Percentiles rank a stretch among this genome's conserved stretches.
These are phyloP conservation scores for Batkoa obscura DNA, from an alignment of 371 early-diverging fungal genomes.

Conservation along the genomic window DNA sequence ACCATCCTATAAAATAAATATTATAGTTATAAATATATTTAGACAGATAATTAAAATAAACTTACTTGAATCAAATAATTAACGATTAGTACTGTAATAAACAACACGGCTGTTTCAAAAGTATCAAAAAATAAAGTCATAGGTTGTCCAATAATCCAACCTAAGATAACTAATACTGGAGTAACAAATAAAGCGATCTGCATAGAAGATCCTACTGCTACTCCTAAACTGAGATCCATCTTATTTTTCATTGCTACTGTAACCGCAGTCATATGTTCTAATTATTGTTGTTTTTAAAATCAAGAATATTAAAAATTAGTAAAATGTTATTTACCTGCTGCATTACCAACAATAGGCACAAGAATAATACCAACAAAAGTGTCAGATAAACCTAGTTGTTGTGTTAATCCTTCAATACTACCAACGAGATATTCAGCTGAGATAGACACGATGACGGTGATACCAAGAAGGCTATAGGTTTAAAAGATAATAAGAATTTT, in stretches of 20 bases:
- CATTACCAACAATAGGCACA: constrained; percentile 68
- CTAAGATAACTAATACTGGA: constrained; percentile 66
- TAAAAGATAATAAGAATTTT: constrained; percentile 11
- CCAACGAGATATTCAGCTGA: constrained; percentile 66
- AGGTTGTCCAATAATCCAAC: constrained; percentile 58
- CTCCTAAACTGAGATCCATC: constrained; percentile 71
- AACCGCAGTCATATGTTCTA: constrained; percentile 57
- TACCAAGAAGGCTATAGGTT: constrained; percentile 19
- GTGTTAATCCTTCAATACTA: constrained; percentile 50
- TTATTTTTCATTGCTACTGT: constrained; percentile 66
- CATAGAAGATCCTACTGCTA: constrained; percentile 78
- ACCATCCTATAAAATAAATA: constrained; percentile 23
- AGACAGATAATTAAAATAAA: not conserved
- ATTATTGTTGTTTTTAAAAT: not conserved
- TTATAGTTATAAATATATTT: not conserved
- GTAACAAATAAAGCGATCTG: constrained; percentile 79
- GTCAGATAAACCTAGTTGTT: constrained; percentile 35
- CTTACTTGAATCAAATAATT: constrained; percentile 41
- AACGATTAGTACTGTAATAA: constrained; percentile 63
- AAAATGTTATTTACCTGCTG: no score
- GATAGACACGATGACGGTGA: constrained; percentile 41
- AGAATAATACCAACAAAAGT: constrained; percentile 75
- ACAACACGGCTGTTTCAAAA: constrained; percentile 63
- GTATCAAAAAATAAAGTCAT: constrained; percentile 61
- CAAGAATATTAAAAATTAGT: no score